Conservation (phyloP, 75 land plant species). For the Selaginella moellendorffii region DNA sequence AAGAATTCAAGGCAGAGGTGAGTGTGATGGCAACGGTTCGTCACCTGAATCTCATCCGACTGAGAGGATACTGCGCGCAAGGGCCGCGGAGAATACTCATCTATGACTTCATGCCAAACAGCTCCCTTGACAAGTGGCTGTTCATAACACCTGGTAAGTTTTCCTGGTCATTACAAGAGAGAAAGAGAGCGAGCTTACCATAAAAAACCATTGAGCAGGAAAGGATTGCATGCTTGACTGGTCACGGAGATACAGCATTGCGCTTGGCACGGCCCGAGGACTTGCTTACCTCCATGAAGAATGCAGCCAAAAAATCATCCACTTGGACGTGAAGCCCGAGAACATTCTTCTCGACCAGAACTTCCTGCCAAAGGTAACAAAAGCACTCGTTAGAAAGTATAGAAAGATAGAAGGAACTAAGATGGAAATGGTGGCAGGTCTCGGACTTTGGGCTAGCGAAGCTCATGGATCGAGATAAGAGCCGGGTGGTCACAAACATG, state of each 20-base stretch:
- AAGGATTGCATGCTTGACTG: conserved; percentile 2
- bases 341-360: conserved; percentile 6
- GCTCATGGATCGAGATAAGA: background rate
- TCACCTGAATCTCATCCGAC: background rate
- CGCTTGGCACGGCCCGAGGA: conserved; percentile 4
- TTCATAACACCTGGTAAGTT: background rate
- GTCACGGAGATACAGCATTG: background rate
- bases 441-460: conserved; percentile 12
- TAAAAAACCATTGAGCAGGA: no score
- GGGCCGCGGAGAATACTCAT: conserved; percentile 6
- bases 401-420: background rate
- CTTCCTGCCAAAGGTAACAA: background rate
- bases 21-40: background rate
- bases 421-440: background rate
- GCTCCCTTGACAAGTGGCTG: conserved; percentile 9
- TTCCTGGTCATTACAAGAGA: no score
- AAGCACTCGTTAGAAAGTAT: background rate
- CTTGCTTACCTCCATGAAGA: conserved; percentile 7
- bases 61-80: background rate
- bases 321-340: conserved; percentile 4
- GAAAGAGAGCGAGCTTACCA: no score
- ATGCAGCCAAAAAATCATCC: background rate
- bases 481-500: conserved; percentile 10
- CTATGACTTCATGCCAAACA: conserved; percentile 3
- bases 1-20: conserved; percentile 3